phyloP scores from a whole-genome alignment of 345 rosid genomes.

The Gossypium australe region DNA sequence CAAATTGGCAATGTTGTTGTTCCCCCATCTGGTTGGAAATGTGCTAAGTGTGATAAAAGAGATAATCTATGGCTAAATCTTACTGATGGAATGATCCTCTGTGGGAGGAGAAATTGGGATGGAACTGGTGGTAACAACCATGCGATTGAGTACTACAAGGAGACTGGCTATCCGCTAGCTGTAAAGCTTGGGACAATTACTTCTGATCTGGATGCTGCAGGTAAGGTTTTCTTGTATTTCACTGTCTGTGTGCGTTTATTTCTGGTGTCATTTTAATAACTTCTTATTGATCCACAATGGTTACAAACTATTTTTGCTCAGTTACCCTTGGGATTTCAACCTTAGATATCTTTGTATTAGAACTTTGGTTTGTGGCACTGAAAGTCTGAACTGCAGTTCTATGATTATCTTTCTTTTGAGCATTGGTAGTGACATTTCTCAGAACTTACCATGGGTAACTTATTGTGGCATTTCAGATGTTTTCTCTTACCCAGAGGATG shows the following conservation, averaged over 20 bases:
- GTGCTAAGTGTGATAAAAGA: constrained; percentile 81
- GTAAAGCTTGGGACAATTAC: constrained; percentile 98
- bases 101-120: constrained; percentile 95
- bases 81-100: constrained; percentile 95
- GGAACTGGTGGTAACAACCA: constrained; percentile 98
- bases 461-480: constrained; percentile 96
- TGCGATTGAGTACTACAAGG: constrained; percentile 84
- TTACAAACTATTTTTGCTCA: neutral
- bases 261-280: neutral
- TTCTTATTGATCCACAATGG: neutral
- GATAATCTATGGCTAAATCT: constrained; percentile 97
- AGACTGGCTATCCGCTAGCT: constrained; percentile 87
- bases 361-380: neutral
- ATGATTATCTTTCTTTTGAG: neutral
- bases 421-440: neutral
- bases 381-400: constrained; percentile 3
- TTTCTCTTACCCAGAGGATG: constrained; percentile 94
- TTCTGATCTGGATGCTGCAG: constrained; percentile 93
- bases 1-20: constrained; percentile 64
- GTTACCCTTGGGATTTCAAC: neutral
- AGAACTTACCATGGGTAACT: constrained; percentile 35
- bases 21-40: constrained; percentile 92
- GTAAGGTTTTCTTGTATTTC: constrained; percentile 44
- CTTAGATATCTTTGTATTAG: neutral
- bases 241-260: neutral